phyloP scores from a whole-genome alignment of 2,329 filamentous ascomycete species.

The Emmonsiellopsis sp. region DNA sequence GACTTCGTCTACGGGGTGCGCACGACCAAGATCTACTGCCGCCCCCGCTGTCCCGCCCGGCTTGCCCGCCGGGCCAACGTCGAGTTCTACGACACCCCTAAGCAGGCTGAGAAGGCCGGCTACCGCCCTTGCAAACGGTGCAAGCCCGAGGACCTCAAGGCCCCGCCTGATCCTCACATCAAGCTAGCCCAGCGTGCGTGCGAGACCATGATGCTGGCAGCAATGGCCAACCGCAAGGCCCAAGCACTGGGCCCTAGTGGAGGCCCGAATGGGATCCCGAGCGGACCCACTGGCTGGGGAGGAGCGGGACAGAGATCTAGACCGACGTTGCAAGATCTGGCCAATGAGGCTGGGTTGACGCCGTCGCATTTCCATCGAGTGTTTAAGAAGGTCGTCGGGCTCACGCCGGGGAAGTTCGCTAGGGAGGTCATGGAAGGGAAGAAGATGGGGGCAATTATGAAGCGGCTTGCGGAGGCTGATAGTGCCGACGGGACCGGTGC shows the following conservation, averaged over 20 bases:
- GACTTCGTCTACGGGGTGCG: constrained; percentile 49
- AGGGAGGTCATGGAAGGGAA: constrained; percentile 11
- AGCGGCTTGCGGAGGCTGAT: constrained; percentile 9
- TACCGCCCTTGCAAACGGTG: constrained; percentile 50
- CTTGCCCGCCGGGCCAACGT: constrained; percentile 50
- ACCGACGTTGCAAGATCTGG: constrained; percentile 37
- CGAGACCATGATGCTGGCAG: constrained; percentile 19
- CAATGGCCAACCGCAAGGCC: constrained; percentile 5
- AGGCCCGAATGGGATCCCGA: too few species aligned
- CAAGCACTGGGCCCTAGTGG: not conserved
- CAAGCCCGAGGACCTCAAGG: constrained; percentile 31
- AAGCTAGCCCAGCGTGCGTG: constrained; percentile 23
- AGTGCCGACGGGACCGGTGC: constrained; percentile 4
- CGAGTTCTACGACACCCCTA: constrained; percentile 40
- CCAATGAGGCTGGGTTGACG: constrained; percentile 39
- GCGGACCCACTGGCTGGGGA: constrained; percentile 6
- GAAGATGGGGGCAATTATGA: constrained; percentile 4
- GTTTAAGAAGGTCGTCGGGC: constrained; percentile 43
- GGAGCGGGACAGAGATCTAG: constrained; percentile 12
- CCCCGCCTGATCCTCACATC: constrained; percentile 22
- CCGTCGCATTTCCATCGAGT: constrained; percentile 46
- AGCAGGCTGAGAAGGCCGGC: constrained; percentile 40
- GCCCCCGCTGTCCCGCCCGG: constrained; percentile 47
- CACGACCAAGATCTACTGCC: constrained; percentile 48
- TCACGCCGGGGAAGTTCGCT: constrained; percentile 39